Evolutionary conservation across 2,329 filamentous ascomycete species (phyloP).

Genomic region (Neocatenulostroma microsporum): DNA sequence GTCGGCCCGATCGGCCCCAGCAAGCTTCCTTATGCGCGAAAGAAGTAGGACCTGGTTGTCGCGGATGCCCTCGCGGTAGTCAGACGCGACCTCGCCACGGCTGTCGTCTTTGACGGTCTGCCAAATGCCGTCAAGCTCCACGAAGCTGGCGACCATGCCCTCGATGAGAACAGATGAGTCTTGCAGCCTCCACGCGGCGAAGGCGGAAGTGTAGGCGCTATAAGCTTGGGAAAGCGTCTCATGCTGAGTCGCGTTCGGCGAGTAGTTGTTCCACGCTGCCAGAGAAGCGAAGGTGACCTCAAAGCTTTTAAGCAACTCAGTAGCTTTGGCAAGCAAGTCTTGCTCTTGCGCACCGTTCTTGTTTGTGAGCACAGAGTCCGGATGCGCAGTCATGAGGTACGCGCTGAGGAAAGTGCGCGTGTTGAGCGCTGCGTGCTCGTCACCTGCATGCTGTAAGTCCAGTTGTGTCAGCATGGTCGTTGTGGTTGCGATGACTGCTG

Average conservation of each 20-base stretch:
- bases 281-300: conserved; percentile 64
- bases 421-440: conserved; percentile 58
- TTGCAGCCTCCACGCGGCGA: conserved; percentile 75
- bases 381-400: conserved; percentile 71
- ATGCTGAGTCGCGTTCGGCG: conserved; percentile 54
- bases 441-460: conserved; percentile 50
- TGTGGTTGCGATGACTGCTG: conserved; percentile 58
- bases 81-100: conserved; percentile 61
- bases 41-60: conserved; percentile 74
- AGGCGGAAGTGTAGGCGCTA: conserved; percentile 66
- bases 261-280: conserved; percentile 58
- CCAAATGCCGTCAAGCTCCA: conserved; percentile 75
- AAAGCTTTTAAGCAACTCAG: conserved; percentile 69
- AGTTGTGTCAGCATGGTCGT: conserved; percentile 62
- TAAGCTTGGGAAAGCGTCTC: conserved; percentile 61
- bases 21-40: conserved; percentile 70
- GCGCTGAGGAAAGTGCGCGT: conserved; percentile 71
- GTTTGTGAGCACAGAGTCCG: conserved; percentile 67
- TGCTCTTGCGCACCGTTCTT: conserved; percentile 62
- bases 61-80: conserved; percentile 73
- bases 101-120: conserved; percentile 74
- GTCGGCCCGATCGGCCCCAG: conserved; percentile 63
- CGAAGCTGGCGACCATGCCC: conserved; percentile 79
- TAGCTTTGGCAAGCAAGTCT: conserved; percentile 69
- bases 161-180: conserved; percentile 71